Percentiles rank a stretch among this genome's conserved stretches.
Evolutionary conservation across 2,329 filamentous ascomycete species (phyloP).

Genomic region (Pseudogymnoascus sp.): DNA sequence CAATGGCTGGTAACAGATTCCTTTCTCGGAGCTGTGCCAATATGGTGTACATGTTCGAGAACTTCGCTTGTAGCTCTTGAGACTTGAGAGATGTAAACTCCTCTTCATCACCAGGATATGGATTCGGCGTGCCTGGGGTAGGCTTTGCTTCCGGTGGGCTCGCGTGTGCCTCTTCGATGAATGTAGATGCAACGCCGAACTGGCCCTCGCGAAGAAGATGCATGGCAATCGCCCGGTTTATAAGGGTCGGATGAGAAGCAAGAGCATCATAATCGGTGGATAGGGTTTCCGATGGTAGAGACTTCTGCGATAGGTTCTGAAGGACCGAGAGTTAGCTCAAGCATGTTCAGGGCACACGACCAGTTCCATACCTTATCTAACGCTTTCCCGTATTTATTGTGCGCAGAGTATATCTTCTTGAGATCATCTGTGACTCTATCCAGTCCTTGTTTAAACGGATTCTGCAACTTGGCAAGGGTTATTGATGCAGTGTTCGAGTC

Average conservation of each 20-base stretch:
- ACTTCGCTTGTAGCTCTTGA: constrained; percentile 67
- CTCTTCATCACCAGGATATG: constrained; percentile 24
- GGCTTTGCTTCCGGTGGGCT: constrained; percentile 35
- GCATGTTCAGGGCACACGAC: background rate
- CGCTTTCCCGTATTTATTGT: constrained; percentile 77
- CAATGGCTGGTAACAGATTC: constrained; percentile 76
- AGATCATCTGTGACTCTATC: constrained; percentile 74
- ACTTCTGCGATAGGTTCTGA: background rate
- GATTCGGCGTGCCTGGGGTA: constrained; percentile 28
- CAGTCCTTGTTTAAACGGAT: constrained; percentile 72
- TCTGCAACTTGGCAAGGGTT: constrained; percentile 77
- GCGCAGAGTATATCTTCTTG: constrained; percentile 73
- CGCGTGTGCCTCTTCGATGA: constrained; percentile 63
- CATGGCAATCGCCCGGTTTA: constrained; percentile 94
- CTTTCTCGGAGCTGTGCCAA: constrained; percentile 67
- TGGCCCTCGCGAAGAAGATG: constrained; percentile 91
- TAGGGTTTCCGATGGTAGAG: constrained; percentile 46
- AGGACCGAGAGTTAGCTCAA: background rate
- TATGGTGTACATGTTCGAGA: constrained; percentile 85
- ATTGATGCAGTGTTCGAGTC: constrained; percentile 66
- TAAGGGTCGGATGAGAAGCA: constrained; percentile 64
- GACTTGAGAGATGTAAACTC: constrained; percentile 54
- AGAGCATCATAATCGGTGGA: constrained; percentile 76
- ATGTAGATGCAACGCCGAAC: constrained; percentile 79
- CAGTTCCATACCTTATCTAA: constrained; percentile 61